Evolutionary conservation across 2,329 filamentous ascomycete species (phyloP).

Genomic region (Fusarium equiseti): DNA sequence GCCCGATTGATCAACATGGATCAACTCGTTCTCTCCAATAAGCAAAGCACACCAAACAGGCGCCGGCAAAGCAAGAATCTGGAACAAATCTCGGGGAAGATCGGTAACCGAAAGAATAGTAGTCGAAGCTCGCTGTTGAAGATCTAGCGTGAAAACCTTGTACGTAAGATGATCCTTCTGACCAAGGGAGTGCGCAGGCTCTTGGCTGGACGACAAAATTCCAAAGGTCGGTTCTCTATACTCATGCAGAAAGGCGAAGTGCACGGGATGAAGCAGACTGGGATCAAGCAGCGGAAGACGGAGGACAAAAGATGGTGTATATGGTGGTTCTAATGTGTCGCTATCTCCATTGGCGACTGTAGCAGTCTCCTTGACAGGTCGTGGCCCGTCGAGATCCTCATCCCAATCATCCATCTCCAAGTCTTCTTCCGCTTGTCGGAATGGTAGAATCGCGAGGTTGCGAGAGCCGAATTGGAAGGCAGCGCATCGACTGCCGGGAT

Average conservation of each 20-base stretch:
- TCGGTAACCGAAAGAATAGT: slow-evolving; percentile 88
- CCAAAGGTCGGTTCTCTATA: slow-evolving; percentile 98
- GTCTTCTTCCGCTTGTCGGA: slow-evolving; percentile 87
- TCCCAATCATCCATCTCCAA: slow-evolving; percentile 94
- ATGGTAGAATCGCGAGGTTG: slow-evolving; percentile 93
- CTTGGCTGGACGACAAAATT: slow-evolving; percentile 82
- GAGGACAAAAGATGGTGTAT: slow-evolving; percentile 92
- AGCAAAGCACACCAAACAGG: slow-evolving; percentile 88
- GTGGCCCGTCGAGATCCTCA: slow-evolving; percentile 79
- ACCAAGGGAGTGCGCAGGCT: slow-evolving; percentile 81
- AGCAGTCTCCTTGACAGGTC: slow-evolving; percentile 62
- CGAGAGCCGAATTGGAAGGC: slow-evolving; percentile 91
- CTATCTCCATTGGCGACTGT: slow-evolving; percentile 53
- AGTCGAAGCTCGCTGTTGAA: slow-evolving; percentile 93
- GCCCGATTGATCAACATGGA: slow-evolving; percentile 95
- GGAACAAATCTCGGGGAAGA: slow-evolving; percentile 88
- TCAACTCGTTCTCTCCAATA: slow-evolving; percentile 87
- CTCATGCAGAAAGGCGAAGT: slow-evolving; percentile 93
- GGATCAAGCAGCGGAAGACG: slow-evolving; percentile 90
- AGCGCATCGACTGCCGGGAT: slow-evolving; percentile 92
- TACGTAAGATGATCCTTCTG: slow-evolving; percentile 89
- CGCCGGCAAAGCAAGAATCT: slow-evolving; percentile 83
- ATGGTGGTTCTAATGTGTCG: slow-evolving; percentile 71
- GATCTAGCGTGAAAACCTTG: slow-evolving; percentile 93
- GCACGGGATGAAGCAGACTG: slow-evolving; percentile 86